phyloP scores from a whole-genome alignment of 225 moss, liverwort and hornwort species.

The Pseudoscleropodium purum region DNA sequence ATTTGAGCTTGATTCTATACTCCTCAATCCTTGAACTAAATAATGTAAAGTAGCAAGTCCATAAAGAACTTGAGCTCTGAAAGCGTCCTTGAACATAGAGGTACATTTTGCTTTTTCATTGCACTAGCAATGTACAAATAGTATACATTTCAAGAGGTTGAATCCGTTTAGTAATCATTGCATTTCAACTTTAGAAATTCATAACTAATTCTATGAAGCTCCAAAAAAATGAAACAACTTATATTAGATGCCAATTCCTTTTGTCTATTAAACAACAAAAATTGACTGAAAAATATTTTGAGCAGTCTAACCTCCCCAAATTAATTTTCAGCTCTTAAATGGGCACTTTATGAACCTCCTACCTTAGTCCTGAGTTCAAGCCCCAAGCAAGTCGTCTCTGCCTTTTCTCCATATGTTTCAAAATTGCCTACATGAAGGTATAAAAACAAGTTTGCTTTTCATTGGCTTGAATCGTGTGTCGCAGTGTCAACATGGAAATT shows the following conservation, averaged over 20 bases:
- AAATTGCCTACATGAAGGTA: not conserved
- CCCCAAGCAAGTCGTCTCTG: not conserved
- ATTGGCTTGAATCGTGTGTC: not conserved
- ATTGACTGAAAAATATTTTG: not conserved
- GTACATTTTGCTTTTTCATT: not conserved
- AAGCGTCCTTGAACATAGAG: fast-evolving
- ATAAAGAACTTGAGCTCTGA: not conserved
- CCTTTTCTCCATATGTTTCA: not conserved
- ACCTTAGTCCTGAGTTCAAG: not conserved
- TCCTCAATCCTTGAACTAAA: fast-evolving
- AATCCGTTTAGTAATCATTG: fast-evolving
- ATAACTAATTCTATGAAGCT: not conserved
- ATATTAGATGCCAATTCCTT: not conserved
- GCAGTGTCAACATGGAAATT: not conserved
- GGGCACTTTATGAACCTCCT: not conserved
- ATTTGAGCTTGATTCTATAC: too few species aligned
- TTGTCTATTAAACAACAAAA: too few species aligned
- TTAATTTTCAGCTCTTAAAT: not conserved
- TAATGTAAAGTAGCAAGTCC: too few species aligned
- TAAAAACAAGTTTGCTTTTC: not conserved
- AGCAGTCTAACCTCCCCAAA: not conserved
- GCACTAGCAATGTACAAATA: not conserved
- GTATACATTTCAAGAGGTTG: not conserved
- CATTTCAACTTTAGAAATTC: not conserved
- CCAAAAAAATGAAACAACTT: not conserved